Conservation (phyloP, 1,139 yeast species). For the Candida tropicalis region DNA sequence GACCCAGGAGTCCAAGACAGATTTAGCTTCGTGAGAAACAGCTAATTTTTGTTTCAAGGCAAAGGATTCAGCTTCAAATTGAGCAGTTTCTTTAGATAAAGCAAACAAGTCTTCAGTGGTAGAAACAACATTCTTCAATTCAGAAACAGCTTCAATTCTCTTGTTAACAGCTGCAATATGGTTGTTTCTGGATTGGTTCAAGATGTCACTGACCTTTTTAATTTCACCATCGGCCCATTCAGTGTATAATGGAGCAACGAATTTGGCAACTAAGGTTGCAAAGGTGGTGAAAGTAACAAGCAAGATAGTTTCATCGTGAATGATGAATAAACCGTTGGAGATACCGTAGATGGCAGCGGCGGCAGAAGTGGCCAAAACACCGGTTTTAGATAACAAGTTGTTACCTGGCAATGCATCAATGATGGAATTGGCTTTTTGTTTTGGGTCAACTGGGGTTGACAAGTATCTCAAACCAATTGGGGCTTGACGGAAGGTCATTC, state of each 20-base stretch:
- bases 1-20: conserved; percentile 98
- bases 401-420: conserved; percentile 94
- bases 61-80: conserved; percentile 91
- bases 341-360: conserved; percentile 95
- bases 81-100: conserved; percentile 94
- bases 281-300: conserved; percentile 80
- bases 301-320: conserved; percentile 92
- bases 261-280: conserved; percentile 76
- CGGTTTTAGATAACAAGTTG: conserved; percentile 86
- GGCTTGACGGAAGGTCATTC: conserved; percentile 47
- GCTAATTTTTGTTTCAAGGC: conserved; percentile 91
- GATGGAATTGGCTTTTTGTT: conserved; percentile 86
- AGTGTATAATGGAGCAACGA: conserved; percentile 91
- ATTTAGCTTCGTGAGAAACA: conserved; percentile 86
- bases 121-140: conserved; percentile 87
- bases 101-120: conserved; percentile 92
- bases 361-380: conserved; percentile 90
- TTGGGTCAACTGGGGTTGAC: conserved; percentile 78
- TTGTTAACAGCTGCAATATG: conserved; percentile 92
- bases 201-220: conserved; percentile 75
- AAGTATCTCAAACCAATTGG: conserved; percentile 65
- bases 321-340: conserved; percentile 87
- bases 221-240: conserved; percentile 95
- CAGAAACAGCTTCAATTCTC: conserved; percentile 86
- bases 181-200: conserved; percentile 85